A percentile compares a stretch with the other conserved stretches of the same genome.
Conservation (phyloP, 75 land plant species). For the Pinus tabuliformis region DNA sequence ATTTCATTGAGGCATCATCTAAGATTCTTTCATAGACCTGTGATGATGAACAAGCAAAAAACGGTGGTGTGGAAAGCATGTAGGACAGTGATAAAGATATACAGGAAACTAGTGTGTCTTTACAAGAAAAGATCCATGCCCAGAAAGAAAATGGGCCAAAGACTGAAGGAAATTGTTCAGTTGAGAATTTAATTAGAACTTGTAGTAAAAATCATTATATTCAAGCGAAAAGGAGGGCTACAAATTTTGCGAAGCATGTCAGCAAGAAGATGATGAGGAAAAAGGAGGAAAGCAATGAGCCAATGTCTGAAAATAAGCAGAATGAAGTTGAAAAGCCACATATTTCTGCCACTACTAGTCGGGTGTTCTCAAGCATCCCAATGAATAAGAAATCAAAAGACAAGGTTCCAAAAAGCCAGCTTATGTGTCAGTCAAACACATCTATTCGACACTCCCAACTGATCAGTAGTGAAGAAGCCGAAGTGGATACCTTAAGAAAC, state of each 20-base stretch:
- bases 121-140: no score
- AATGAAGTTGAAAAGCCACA: slow-evolving; percentile 38
- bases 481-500: slow-evolving; percentile 13
- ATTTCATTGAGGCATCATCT: no score
- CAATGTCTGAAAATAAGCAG: slow-evolving; percentile 29
- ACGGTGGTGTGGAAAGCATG: no score
- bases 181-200: no score
- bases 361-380: slow-evolving; percentile 14
- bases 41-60: no score
- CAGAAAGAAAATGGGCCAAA: no score
- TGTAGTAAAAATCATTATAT: slow-evolving; percentile 74
- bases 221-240: slow-evolving; percentile 16
- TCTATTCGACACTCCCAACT: slow-evolving; percentile 12
- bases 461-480: not conserved
- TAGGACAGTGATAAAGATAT: no score
- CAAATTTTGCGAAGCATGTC: slow-evolving; percentile 60
- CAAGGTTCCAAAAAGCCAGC: slow-evolving; percentile 14
- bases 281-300: slow-evolving; percentile 11
- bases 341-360: slow-evolving; percentile 4
- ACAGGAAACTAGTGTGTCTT: no score
- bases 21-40: no score
- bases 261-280: slow-evolving; percentile 56
- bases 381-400: slow-evolving; percentile 31
- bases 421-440: slow-evolving; percentile 22
- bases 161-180: no score